These are phyloP conservation scores for Leccinum pachyderme DNA, from an alignment of 1,284 basidiomycete species.

Conservation along the genomic window DNA sequence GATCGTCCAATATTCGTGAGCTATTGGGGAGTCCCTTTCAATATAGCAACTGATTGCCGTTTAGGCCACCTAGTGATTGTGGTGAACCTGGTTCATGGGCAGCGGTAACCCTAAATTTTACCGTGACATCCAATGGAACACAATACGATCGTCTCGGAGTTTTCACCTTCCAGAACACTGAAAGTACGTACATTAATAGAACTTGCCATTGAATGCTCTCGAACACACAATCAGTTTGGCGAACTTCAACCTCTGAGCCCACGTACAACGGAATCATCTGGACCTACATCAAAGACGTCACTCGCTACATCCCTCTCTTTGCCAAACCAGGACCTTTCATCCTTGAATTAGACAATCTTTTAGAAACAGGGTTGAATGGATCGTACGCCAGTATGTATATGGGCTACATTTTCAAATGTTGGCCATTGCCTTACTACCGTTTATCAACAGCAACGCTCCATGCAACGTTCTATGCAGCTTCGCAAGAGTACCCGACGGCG, in stretches of 20 bases:
- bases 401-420: background rate
- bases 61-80: constrained; percentile 69
- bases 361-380: constrained; percentile 57
- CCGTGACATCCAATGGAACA: constrained; percentile 75
- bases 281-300: constrained; percentile 77
- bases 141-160: constrained; percentile 74
- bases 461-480: constrained; percentile 70
- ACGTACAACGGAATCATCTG: constrained; percentile 70
- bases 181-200: constrained; percentile 47
- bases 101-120: constrained; percentile 72
- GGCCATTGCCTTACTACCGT: background rate
- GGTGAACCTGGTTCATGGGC: constrained; percentile 72
- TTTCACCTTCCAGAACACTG: constrained; percentile 73
- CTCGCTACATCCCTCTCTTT: constrained; percentile 69
- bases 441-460: constrained; percentile 52
- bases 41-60: constrained; percentile 1
- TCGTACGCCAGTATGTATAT: constrained; percentile 60
- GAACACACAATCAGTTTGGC: constrained; percentile 53
- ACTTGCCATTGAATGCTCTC: background rate
- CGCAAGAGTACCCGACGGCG: constrained; percentile 52
- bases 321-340: constrained; percentile 64
- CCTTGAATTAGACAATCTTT: constrained; percentile 68
- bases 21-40: constrained; percentile 1
- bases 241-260: constrained; percentile 78
- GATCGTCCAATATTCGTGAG: constrained; percentile 62